phyloP scores from a whole-genome alignment of 345 rosid genomes.

The Aquilaria sinensis region DNA sequence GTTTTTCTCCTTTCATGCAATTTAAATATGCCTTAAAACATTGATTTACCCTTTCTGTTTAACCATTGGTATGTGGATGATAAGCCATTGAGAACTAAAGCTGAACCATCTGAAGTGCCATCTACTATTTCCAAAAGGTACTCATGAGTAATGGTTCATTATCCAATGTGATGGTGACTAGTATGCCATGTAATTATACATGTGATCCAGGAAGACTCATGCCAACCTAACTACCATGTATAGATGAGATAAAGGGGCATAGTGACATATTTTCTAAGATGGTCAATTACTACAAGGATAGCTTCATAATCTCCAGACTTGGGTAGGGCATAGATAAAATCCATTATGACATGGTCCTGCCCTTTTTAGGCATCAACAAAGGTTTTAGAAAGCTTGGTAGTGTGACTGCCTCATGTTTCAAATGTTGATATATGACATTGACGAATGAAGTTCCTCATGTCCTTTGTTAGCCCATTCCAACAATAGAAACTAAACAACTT shows the following conservation, averaged over 20 bases:
- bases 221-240: neutral
- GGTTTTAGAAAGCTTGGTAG: neutral
- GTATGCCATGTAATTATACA: neutral
- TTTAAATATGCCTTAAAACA: neutral
- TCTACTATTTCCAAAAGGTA: neutral
- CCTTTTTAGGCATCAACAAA: neutral
- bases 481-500: neutral
- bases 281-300: neutral
- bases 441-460: neutral
- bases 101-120: neutral
- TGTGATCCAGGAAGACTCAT: neutral
- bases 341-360: neutral
- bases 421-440: neutral
- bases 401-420: neutral
- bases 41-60: neutral
- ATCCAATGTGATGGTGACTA: neutral
- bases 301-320: neutral
- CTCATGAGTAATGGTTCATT: neutral
- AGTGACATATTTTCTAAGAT: neutral
- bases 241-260: neutral
- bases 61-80: too few species aligned
- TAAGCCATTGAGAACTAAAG: neutral
- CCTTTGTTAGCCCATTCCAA: neutral
- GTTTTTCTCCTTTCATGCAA: neutral
- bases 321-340: neutral